Evolutionary conservation across 768 basidiomycete species (phyloP).

Genomic region (Coprinopsis marcescibilis): DNA sequence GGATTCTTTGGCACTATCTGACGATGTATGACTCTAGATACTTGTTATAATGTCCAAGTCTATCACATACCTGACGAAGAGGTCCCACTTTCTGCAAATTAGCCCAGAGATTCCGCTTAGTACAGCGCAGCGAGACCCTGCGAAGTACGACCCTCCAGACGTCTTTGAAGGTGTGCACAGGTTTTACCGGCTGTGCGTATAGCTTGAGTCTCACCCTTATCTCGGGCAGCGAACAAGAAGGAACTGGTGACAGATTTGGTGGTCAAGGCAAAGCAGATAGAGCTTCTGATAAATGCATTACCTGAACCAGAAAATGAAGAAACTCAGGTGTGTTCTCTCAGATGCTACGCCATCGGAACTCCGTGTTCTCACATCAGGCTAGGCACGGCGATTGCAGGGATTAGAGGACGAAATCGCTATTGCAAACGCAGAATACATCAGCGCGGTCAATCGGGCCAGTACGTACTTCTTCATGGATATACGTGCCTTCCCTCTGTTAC

Average conservation of each 20-base stretch:
- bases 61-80: conserved; percentile 72
- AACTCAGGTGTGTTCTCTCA: conserved; percentile 58
- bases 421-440: conserved; percentile 72
- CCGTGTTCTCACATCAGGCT: background rate
- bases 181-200: background rate
- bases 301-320: conserved; percentile 78
- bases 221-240: conserved; percentile 67
- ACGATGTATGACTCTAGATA: conserved; percentile 39
- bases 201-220: background rate
- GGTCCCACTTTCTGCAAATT: conserved; percentile 74
- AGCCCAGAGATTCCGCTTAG: conserved; percentile 76
- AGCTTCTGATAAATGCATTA: conserved; percentile 74
- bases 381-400: conserved; percentile 62
- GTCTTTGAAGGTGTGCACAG: conserved; percentile 61
- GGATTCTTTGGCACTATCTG: conserved; percentile 1
- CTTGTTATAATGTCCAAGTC: conserved; percentile 84
- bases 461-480: conserved; percentile 23
- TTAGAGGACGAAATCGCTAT: conserved; percentile 66
- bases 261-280: conserved; percentile 84
- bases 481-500: background rate
- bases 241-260: conserved; percentile 82
- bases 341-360: too few relatives aligned
- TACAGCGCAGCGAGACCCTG: conserved; percentile 69
- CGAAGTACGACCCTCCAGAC: conserved; percentile 66
- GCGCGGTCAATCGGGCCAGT: conserved; percentile 75